These are phyloP conservation scores for Pleomassaria siparia DNA, from an alignment of 2,329 filamentous ascomycete genomes.

Conservation along the genomic window DNA sequence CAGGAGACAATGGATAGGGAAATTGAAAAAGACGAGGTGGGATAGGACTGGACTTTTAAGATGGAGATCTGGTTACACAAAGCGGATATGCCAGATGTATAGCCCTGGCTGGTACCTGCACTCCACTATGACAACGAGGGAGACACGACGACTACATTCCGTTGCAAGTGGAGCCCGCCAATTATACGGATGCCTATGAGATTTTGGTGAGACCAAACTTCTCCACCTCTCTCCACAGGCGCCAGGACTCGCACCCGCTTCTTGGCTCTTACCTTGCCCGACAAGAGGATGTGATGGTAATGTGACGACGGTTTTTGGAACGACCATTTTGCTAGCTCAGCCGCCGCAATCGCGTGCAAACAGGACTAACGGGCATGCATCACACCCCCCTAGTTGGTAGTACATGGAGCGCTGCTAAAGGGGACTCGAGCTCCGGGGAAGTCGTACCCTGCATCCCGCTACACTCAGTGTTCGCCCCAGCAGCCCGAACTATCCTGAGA, in stretches of 20 bases:
- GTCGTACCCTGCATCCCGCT: slow-evolving; percentile 33
- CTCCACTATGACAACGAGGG: slow-evolving; percentile 8
- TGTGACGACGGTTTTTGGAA: slow-evolving; percentile 27
- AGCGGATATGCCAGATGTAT: slow-evolving; percentile 6
- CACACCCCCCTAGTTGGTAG: slow-evolving; percentile 21
- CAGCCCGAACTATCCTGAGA: slow-evolving; percentile 21
- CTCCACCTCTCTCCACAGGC: slow-evolving; percentile 16
- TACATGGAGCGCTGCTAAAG: slow-evolving; percentile 22
- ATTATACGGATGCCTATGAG: slow-evolving; percentile 6
- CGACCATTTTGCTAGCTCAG: slow-evolving; percentile 37
- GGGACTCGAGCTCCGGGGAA: slow-evolving; percentile 30
- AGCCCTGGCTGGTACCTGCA: slow-evolving; percentile 6
- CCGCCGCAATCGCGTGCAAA: slow-evolving; percentile 40
- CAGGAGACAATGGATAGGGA: slow-evolving; percentile 1
- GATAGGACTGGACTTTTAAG: slow-evolving; percentile 14
- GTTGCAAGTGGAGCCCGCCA: slow-evolving; percentile 9
- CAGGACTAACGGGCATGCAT: slow-evolving; percentile 14
- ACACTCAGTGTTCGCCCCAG: slow-evolving; percentile 7
- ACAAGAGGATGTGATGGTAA: slow-evolving; percentile 9
- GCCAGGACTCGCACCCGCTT: slow-evolving; percentile 13
- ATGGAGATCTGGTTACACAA: slow-evolving; percentile 4
- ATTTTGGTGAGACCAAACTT: slow-evolving; percentile 17
- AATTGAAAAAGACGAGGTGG: slow-evolving; percentile 1
- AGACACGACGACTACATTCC: slow-evolving; percentile 10
- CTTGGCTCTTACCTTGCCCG: slow-evolving; percentile 13